Evolutionary conservation across 306 rosid genomes (phyloP), one percentile per base, ranked within the genome.

Genomic region (Malus fusca): DNA sequence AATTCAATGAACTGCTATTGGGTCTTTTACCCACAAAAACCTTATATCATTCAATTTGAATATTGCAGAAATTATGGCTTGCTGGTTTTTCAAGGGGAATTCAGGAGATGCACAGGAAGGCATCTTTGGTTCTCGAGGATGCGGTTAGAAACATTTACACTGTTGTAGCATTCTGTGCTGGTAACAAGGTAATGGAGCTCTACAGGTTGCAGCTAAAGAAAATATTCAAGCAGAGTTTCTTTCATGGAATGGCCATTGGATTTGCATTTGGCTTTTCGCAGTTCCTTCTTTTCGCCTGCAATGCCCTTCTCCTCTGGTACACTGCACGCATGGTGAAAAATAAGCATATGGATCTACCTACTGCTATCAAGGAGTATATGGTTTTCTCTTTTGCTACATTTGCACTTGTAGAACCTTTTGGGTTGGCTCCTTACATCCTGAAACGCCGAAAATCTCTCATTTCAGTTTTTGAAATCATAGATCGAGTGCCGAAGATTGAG

Each of bases 101-200:
- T 73, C 99, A 96, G 91, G 99, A 96, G 91, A 96, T 96, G 99
- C 99, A 96, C 84, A 81, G 96, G 82, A 96, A 92, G 80, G 99
- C 99, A 68, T 96, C 99, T 78, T 88, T 96, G 90, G 99, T 96
- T 87, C 99, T 96, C 42, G 99, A 96, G 85, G 99, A 96, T 78
- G 97, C 99, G 64, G 99, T 96, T 79, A 83, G 99, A 88, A 96
- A 96, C 82, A 96, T 96, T 65, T 96, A 96, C 91, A 96, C 99
- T 69, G 99, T 96, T 70, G 99, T 92, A 75, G 97, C 99, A 79
- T 96, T 92, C 84, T 96, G 98, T 87, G 99, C 97, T 68, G 97
- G 99, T 82, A 92, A 92, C 79, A 92, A 96, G 90, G 99, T 96
- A 61, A 92, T 96, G 99, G 99, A 96, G 85, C 96, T 96, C 86